Evolutionary conservation across 1,284 basidiomycete species (phyloP).

Genomic region (Austroboletus niveus): DNA sequence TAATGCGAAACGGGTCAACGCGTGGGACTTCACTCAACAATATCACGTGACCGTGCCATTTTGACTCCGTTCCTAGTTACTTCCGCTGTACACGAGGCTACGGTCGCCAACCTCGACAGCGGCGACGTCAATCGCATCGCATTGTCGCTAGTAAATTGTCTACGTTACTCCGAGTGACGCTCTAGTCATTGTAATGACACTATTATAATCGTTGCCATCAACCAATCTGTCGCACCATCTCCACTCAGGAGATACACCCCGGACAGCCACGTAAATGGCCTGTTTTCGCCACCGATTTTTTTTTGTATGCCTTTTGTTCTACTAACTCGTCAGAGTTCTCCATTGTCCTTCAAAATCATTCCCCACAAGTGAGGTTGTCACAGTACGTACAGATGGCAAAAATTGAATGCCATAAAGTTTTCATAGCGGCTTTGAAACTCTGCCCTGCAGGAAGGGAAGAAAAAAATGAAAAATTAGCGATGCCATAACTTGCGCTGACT

Average conservation of each 20-base stretch:
- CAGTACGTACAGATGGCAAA: constrained; percentile 10
- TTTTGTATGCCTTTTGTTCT: constrained; percentile 12
- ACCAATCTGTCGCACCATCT: not conserved
- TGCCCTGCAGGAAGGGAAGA: not conserved
- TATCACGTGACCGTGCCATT: constrained; percentile 35
- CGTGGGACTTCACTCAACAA: constrained; percentile 41
- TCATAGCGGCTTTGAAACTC: not conserved
- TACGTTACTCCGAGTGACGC: no score
- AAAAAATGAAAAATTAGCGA: not conserved
- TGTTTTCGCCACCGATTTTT: not conserved
- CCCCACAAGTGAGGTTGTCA: constrained; percentile 2
- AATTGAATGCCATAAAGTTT: not conserved
- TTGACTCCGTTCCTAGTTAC: constrained; percentile 15
- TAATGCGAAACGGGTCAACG: constrained; percentile 19
- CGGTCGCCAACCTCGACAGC: constrained; percentile 4
- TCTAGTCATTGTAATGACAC: no score
- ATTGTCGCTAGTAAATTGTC: no score
- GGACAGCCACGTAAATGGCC: not conserved
- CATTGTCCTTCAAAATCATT: constrained; percentile 21
- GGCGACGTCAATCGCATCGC: constrained; percentile 1
- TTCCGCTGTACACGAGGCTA: constrained; percentile 35
- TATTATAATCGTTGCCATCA: constrained; percentile 3
- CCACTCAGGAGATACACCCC: not conserved
- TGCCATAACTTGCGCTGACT: constrained; percentile 2
- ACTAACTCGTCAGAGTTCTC: constrained; percentile 8